Evolutionary conservation across 768 basidiomycete species (phyloP).

Genomic region (Hygrocybe punicea): DNA sequence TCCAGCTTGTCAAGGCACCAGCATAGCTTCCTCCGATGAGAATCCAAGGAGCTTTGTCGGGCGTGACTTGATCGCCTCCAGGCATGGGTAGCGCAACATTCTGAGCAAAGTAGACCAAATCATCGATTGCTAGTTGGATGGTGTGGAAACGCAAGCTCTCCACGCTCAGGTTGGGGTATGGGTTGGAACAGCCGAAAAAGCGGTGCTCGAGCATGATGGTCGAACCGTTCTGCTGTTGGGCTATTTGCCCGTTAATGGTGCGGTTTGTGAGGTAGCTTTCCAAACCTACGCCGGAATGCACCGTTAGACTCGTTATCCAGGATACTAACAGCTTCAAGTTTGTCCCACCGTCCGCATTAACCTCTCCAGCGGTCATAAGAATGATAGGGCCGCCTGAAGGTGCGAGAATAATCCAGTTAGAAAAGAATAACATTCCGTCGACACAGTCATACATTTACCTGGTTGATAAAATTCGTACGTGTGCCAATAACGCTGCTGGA

Average conservation of each 20-base stretch:
- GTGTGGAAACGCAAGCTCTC: slow-evolving; percentile 59
- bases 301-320: neutral
- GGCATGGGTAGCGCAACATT: slow-evolving; percentile 67
- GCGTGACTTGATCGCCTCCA: slow-evolving; percentile 57
- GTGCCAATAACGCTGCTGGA: slow-evolving; percentile 72
- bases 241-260: slow-evolving; percentile 62
- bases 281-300: slow-evolving; percentile 34
- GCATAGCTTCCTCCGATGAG: slow-evolving; percentile 49
- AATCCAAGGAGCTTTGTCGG: slow-evolving; percentile 51
- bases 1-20: slow-evolving; percentile 55
- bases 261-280: slow-evolving; percentile 59
- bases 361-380: slow-evolving; percentile 64
- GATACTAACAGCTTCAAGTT: too few relatives aligned
- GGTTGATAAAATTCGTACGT: slow-evolving; percentile 63
- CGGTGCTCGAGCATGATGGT: slow-evolving; percentile 67
- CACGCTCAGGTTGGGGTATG: slow-evolving; percentile 55
- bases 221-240: slow-evolving; percentile 62
- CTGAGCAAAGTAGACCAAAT: slow-evolving; percentile 65
- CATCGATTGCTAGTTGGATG: slow-evolving; percentile 71
- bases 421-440: neutral
- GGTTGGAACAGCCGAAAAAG: slow-evolving; percentile 75
- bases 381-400: slow-evolving; percentile 56
- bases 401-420: neutral
- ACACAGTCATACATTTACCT: too few relatives aligned
- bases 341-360: slow-evolving; percentile 46